phyloP scores from a whole-genome alignment of 2,329 filamentous ascomycete species.

The Ophiobolus disseminans region DNA sequence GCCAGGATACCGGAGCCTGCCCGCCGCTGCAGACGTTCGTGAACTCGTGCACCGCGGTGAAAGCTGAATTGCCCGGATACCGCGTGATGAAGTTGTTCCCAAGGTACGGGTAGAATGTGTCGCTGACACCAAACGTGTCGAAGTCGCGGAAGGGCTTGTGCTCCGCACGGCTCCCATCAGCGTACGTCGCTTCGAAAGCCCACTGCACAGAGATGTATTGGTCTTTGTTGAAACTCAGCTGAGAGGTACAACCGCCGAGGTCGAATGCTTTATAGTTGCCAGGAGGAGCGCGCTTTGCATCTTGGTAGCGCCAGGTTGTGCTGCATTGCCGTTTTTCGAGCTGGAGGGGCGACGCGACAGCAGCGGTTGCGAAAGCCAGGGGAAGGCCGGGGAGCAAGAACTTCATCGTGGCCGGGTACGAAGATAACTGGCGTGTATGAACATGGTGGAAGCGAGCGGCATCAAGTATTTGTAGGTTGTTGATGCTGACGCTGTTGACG shows the following conservation, averaged over 20 bases:
- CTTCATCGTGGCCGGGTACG: too few relatives aligned
- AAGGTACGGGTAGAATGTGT: conserved; percentile 8
- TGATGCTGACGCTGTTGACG: too few relatives aligned
- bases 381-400: too few relatives aligned
- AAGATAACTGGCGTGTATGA: too few relatives aligned
- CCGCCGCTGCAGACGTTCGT: conserved; percentile 11
- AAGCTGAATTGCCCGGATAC: conserved; percentile 10
- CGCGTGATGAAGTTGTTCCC: conserved; percentile 13
- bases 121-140: conserved; percentile 9
- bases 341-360: too few relatives aligned
- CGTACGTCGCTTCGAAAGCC: conserved; percentile 14
- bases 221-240: conserved; percentile 14
- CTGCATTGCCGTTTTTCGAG: too few relatives aligned
- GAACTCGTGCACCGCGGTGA: conserved; percentile 16
- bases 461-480: too few relatives aligned
- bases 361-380: too few relatives aligned
- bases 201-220: conserved; percentile 13
- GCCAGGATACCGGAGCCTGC: conserved; percentile 12
- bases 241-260: conserved; percentile 5
- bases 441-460: too few relatives aligned
- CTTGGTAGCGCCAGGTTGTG: too few relatives aligned
- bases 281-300: background rate
- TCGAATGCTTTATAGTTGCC: conserved; percentile 11
- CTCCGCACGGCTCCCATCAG: conserved; percentile 6
- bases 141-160: conserved; percentile 6